Evolutionary conservation across 345 rosid genomes (phyloP), one percentile per base, ranked within the genome.

Genomic region (Bruguiera sexangula): DNA sequence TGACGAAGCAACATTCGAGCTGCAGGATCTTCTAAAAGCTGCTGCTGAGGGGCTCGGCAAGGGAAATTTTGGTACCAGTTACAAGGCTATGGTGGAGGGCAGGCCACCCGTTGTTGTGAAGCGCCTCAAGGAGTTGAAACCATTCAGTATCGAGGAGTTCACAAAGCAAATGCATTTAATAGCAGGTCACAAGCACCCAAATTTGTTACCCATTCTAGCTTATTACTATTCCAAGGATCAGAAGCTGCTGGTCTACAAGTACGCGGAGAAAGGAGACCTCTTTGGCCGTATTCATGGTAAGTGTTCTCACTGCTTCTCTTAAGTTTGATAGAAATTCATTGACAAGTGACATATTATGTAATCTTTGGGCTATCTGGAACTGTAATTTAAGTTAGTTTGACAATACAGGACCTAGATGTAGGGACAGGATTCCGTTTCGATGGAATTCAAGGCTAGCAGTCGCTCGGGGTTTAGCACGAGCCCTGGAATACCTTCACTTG

Each of bases 151-250:
- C 9, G 77, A 81, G 27, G 88, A 86, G 67, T 81, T 86, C 60
- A 70, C 66, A 19, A 78, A 69, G 77, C 81, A 79, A 20, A 1
- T 84, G 63, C 63, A 63, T 5, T 11, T 72, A 11, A 75, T 86
- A 20, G 77, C 73, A 2, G 34, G 66, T 18, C 79, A 57, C 37
- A 82, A 75, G 46, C 90, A 86, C 70, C 86, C 86, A 0, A 84
- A 84, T 82, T 60, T 86, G 80, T 76, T 81, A 8, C 87, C 93
- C 3, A 78, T 86, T 55, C 88, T 90, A 0, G 96, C 93, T 67
- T 87, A 93, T 75, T 89, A 75, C 80, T 80, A 65, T 74, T 87
- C 89, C 20, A 83, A 78, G 71, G 89, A 89, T 4, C 91, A 93
- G 86, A 89, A 91, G 77, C 27, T 86, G 36, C 63, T 86, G 27